Evolutionary conservation across 2,329 filamentous ascomycete species (phyloP).

Genomic region (Teratosphaeria zuluensis): DNA sequence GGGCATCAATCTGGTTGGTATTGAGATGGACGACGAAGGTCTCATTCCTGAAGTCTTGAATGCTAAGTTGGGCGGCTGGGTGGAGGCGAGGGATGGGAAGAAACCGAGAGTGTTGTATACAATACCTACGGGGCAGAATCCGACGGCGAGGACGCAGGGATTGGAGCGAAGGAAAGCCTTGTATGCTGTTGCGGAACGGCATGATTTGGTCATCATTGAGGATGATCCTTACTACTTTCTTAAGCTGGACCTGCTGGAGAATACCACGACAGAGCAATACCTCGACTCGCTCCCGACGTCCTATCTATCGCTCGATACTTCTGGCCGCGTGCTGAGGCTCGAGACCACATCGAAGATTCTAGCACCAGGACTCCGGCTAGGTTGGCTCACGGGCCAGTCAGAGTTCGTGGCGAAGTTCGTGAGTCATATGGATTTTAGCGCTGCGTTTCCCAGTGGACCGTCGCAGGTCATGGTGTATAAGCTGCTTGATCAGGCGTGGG

Average conservation of each 20-base stretch:
- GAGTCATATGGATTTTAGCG: slow-evolving; percentile 72
- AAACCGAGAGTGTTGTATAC: slow-evolving; percentile 63
- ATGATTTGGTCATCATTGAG: slow-evolving; percentile 79
- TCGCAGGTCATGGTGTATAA: slow-evolving; percentile 79
- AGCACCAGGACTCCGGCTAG: slow-evolving; percentile 77
- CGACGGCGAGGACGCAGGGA: slow-evolving; percentile 75
- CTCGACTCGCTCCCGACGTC: slow-evolving; percentile 65
- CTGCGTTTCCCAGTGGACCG: slow-evolving; percentile 77
- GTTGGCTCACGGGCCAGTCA: slow-evolving; percentile 82
- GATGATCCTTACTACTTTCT: slow-evolving; percentile 94
- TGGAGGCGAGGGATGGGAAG: slow-evolving; percentile 46
- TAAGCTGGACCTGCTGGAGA: slow-evolving; percentile 51
- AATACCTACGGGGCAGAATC: slow-evolving; percentile 78
- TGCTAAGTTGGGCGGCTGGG: slow-evolving; percentile 55
- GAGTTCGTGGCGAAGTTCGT: slow-evolving; percentile 76
- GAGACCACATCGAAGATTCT: slow-evolving; percentile 94
- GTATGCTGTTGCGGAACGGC: slow-evolving; percentile 70
- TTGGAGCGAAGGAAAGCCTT: slow-evolving; percentile 57
- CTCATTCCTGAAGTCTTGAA: slow-evolving; percentile 54
- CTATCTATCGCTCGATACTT: slow-evolving; percentile 69
- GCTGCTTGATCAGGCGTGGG: slow-evolving; percentile 88
- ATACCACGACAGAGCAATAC: slow-evolving; percentile 60
- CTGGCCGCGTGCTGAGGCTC: slow-evolving; percentile 79
- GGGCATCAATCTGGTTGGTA: slow-evolving; percentile 50
- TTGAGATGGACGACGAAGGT: slow-evolving; percentile 59